These are phyloP conservation scores for Leccinum pachyderme DNA, from an alignment of 1,284 basidiomycete species.

Conservation along the genomic window DNA sequence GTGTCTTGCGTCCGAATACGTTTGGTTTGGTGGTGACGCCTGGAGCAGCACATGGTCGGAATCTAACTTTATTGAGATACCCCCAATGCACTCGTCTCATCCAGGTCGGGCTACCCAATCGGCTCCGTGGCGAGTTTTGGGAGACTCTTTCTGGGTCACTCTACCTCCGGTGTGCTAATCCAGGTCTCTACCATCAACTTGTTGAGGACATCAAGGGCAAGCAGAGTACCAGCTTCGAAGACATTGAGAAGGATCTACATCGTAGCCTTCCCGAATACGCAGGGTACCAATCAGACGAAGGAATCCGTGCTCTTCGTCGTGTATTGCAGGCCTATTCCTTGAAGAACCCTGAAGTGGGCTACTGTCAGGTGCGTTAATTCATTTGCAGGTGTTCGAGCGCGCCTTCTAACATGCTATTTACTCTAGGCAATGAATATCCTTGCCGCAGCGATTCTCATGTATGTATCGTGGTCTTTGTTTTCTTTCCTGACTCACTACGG, in stretches of 20 bases:
- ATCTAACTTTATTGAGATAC: slow-evolving; percentile 90
- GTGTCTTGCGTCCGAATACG: slow-evolving; percentile 18
- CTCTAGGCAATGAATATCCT: slow-evolving; percentile 91
- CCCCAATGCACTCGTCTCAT: slow-evolving; percentile 95
- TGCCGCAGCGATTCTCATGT: slow-evolving; percentile 89
- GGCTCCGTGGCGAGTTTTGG: slow-evolving; percentile 97
- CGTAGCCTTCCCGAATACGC: slow-evolving; percentile 93
- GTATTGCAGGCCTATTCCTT: slow-evolving; percentile 97
- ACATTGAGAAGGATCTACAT: slow-evolving; percentile 99
- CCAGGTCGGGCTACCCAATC: slow-evolving; percentile 95
- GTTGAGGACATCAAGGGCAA: slow-evolving; percentile 80
- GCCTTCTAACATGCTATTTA: slow-evolving; percentile 19
- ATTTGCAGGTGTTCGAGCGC: slow-evolving; percentile 8
- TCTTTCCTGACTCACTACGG: slow-evolving; percentile 15
- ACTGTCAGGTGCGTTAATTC: slow-evolving; percentile 60
- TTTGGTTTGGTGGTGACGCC: slow-evolving; percentile 8
- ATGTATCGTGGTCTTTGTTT: slow-evolving; percentile 25
- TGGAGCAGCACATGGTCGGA: slow-evolving; percentile 75
- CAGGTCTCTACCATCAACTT: slow-evolving; percentile 81
- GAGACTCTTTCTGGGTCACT: slow-evolving; percentile 95
- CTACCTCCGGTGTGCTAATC: slow-evolving; percentile 86
- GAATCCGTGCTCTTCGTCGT: slow-evolving; percentile 80
- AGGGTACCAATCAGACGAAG: slow-evolving; percentile 88
- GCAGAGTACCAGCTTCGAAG: slow-evolving; percentile 89
- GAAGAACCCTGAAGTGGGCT: slow-evolving; percentile 92